A percentile compares a stretch with the other conserved stretches of the same genome.
phyloP scores from a whole-genome alignment of 345 rosid genomes.

The Camelina laxa region DNA sequence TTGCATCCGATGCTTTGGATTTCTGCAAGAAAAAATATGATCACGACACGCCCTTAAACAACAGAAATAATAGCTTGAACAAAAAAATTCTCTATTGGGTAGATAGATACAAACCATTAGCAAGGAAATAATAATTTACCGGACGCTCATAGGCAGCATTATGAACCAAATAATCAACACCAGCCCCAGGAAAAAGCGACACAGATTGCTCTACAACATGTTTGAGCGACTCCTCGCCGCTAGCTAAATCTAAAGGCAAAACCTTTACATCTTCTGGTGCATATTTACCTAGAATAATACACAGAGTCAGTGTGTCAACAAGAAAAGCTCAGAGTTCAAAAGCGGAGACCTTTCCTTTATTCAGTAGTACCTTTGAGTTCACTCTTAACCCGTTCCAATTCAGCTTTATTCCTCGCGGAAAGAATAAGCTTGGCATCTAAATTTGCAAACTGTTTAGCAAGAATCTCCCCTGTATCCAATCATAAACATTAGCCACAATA shows the following conservation, averaged over 20 bases:
- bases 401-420: constrained; percentile 79
- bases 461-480: constrained; percentile 67
- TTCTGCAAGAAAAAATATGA: constrained; percentile 60
- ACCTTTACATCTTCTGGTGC: constrained; percentile 74
- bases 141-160: constrained; percentile 98
- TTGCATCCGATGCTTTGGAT: constrained; percentile 71
- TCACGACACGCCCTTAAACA: constrained; percentile 4
- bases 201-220: constrained; percentile 79
- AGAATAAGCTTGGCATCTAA: constrained; percentile 93
- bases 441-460: constrained; percentile 81
- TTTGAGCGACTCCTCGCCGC: constrained; percentile 69
- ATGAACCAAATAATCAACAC: constrained; percentile 86
- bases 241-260: constrained; percentile 86
- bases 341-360: neutral
- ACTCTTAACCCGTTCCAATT: constrained; percentile 70
- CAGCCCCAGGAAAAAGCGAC: constrained; percentile 63
- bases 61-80: constrained; percentile 9
- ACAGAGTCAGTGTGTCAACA: constrained; percentile 14
- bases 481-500: constrained; percentile 15
- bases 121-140: constrained; percentile 52
- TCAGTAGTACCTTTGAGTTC: constrained; percentile 66
- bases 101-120: neutral
- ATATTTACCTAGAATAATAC: constrained; percentile 63
- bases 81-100: neutral
- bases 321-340: constrained; percentile 7